These are phyloP conservation scores for Trichoderma afroharzianum DNA, from an alignment of 2,329 filamentous ascomycete genomes.

Conservation along the genomic window DNA sequence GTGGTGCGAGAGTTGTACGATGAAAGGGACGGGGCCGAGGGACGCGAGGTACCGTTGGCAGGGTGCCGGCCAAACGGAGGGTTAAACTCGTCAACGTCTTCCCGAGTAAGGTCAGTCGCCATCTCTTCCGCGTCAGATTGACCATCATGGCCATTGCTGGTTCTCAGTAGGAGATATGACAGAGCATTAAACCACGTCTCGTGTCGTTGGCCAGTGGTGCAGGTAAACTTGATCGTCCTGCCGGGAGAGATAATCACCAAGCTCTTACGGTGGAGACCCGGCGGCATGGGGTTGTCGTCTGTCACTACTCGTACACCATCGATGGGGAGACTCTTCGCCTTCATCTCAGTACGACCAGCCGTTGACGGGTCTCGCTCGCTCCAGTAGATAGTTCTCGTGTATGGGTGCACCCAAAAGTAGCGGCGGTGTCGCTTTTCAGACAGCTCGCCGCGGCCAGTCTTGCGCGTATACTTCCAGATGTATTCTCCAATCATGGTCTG, in stretches of 20 bases:
- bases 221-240: constrained; percentile 88
- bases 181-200: constrained; percentile 99
- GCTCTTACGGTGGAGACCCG: constrained; percentile 91
- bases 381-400: constrained; percentile 96
- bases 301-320: constrained; percentile 88
- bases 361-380: constrained; percentile 82
- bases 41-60: constrained; percentile 38
- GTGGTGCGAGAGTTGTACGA: constrained; percentile 76
- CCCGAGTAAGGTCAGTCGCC: constrained; percentile 54
- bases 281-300: constrained; percentile 93
- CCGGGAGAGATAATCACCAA: constrained; percentile 86
- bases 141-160: constrained; percentile 60
- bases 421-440: constrained; percentile 87
- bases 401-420: constrained; percentile 99
- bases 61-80: constrained; percentile 48
- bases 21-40: constrained; percentile 63
- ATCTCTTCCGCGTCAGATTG: constrained; percentile 59
- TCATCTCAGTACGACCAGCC: constrained; percentile 71
- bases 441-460: constrained; percentile 81
- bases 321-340: constrained; percentile 86
- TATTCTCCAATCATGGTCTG: constrained; percentile 99
- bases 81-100: constrained; percentile 78
- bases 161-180: constrained; percentile 84
- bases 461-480: constrained; percentile 98
- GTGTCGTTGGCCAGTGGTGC: constrained; percentile 86